Base-by-base conservation (phyloP, 352 stramenopile genomes). In the Phytophthora ramorum region DNA sequence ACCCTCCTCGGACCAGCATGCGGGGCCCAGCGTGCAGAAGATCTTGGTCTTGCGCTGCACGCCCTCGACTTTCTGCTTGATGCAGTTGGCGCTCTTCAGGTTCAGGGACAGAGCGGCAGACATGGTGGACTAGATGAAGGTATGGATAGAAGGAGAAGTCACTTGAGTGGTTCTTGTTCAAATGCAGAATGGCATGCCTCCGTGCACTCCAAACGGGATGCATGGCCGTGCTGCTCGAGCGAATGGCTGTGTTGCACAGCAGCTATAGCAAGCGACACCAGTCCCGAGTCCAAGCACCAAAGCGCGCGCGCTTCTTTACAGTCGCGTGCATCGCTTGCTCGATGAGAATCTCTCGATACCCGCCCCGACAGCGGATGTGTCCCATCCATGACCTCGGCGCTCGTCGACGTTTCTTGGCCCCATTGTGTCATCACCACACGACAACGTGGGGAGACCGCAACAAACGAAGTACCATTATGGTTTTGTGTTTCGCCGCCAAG, bases 1-100 rank as follows among this genome's bases (percentile, higher is more conserved):
- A 45, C 71, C 93, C 47, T 97, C 90, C 28, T 98, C 92, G 35
- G 89, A 89, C 95, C 96, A 98, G 62, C 83, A 96, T 22, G 87
- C 67, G 22, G 90, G 90, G 22, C 90, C 90, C 38, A 97, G 74
- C 17, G 90, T 97, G 63, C 88, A 96, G 52, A 97, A 79, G 68
- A 97, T 96, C 81, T 97, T 97, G 62, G 91, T 96, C 69, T 90
- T 90, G 63, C 86, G 84, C 57, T 62, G 37, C 26, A 67, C 57
- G 34, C 57, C 58, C 43, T 68, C 58, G 45, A 66, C 60, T 28
- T 54, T 68, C 47, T 51, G 50, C 65, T 63, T 68, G 58, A 73
- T 73, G 51, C 54, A 78, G 43, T 69, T 48, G 40, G 48, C 55
- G 54, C 34, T 65, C 52, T 59, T 34, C 37, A 69, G 53, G 45